Evolutionary conservation across 2,329 filamentous ascomycete species (phyloP).

Genomic region (Endothia cerciana): DNA sequence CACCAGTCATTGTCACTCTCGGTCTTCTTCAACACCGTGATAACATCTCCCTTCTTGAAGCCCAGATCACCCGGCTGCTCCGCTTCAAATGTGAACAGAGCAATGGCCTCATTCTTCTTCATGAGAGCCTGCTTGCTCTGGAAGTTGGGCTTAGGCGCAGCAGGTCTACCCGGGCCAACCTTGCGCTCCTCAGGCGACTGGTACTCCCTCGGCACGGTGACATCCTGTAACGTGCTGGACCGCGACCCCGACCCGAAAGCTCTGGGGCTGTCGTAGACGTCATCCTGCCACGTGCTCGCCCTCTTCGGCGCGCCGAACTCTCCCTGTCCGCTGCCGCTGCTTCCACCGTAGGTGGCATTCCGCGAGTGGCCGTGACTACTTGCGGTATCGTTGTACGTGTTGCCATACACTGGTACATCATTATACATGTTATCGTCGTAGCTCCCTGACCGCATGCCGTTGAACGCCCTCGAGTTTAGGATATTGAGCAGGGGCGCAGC

Average conservation of each 20-base stretch:
- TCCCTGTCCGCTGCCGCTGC: constrained; percentile 51
- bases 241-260: constrained; percentile 46
- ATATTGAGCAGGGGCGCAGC: constrained; percentile 84
- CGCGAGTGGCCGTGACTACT: constrained; percentile 67
- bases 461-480: constrained; percentile 83
- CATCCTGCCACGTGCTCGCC: constrained; percentile 75
- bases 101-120: constrained; percentile 81
- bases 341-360: constrained; percentile 39
- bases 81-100: constrained; percentile 91
- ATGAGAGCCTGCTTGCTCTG: constrained; percentile 58
- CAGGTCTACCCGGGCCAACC: constrained; percentile 73
- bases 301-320: constrained; percentile 63
- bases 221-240: constrained; percentile 55
- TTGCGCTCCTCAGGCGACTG: constrained; percentile 49
- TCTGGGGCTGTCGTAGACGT: constrained; percentile 68
- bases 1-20: constrained; percentile 97
- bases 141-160: constrained; percentile 89
- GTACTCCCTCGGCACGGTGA: constrained; percentile 34
- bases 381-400: constrained; percentile 75
- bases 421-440: constrained; percentile 81
- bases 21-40: constrained; percentile 92
- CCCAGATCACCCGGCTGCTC: constrained; percentile 90
- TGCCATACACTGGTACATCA: constrained; percentile 87
- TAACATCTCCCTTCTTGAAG: constrained; percentile 97
- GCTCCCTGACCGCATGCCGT: constrained; percentile 58